Conservation (phyloP, 176 grass and related monocot genomes). For the Tillandsia fasciculata region DNA sequence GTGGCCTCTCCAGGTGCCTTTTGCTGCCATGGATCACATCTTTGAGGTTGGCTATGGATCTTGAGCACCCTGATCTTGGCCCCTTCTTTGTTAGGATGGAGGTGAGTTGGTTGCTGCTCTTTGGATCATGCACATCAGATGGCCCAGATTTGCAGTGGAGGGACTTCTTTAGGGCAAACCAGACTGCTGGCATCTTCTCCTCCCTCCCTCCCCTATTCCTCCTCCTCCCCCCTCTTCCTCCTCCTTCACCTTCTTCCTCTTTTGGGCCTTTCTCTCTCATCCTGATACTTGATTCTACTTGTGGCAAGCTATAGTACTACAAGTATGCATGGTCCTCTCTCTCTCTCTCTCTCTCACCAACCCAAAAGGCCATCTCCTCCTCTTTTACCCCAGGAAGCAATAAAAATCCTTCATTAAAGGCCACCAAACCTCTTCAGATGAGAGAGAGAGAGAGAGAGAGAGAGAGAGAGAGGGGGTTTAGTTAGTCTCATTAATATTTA, state of each 20-base stretch:
- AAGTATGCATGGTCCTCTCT: not conserved
- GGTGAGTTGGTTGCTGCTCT: slow-evolving; percentile 39
- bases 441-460: too few relatives aligned
- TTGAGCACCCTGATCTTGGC: slow-evolving; percentile 66
- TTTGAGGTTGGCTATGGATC: slow-evolving; percentile 85
- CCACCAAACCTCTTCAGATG: too few relatives aligned
- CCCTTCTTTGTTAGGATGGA: slow-evolving; percentile 53
- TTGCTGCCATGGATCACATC: slow-evolving; percentile 99
- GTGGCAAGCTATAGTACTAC: not conserved
- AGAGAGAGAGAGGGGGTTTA: too few relatives aligned
- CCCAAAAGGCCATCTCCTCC: not conserved
- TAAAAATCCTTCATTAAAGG: too few relatives aligned
- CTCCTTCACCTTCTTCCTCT: slow-evolving; percentile 16
- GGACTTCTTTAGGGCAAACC: slow-evolving; percentile 83
- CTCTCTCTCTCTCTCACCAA: not conserved
- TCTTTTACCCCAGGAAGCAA: too few relatives aligned
- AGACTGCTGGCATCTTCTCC: slow-evolving; percentile 56
- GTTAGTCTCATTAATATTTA: too few relatives aligned
- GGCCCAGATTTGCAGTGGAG: slow-evolving; percentile 84
- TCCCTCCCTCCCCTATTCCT: slow-evolving; percentile 8
- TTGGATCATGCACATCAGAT: slow-evolving; percentile 80
- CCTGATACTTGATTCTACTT: slow-evolving; percentile 6
- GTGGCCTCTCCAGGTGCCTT: slow-evolving; percentile 64
- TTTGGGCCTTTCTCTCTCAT: slow-evolving; percentile 9
- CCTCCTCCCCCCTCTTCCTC: slow-evolving; percentile 4